Conservation (phyloP, 2,329 filamentous ascomycete genomes). For the Capronia epimyces region DNA sequence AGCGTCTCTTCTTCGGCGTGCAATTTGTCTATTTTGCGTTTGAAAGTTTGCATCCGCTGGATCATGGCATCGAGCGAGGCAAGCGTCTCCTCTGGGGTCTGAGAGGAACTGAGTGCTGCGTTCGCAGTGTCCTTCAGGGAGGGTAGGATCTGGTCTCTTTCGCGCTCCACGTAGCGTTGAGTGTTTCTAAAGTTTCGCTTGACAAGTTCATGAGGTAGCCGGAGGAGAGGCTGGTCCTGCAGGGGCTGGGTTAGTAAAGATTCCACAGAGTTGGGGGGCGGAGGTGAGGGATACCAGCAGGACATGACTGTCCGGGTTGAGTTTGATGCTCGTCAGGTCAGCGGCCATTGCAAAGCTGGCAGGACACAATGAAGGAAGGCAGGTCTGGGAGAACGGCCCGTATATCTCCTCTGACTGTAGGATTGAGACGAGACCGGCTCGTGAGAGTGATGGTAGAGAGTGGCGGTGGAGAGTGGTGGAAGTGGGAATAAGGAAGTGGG, state of each 20-base stretch:
- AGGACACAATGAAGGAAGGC: not conserved
- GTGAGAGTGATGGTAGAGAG: not conserved
- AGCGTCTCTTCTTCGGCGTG: slow-evolving; percentile 75
- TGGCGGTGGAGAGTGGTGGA: too few relatives aligned
- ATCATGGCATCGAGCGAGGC: slow-evolving; percentile 80
- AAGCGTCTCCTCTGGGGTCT: slow-evolving; percentile 65
- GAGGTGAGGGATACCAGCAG: slow-evolving; percentile 38
- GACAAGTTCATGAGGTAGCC: slow-evolving; percentile 85
- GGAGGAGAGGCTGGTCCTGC: slow-evolving; percentile 89
- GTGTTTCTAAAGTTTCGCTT: slow-evolving; percentile 88
- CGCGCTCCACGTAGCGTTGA: slow-evolving; percentile 44
- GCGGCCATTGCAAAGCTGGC: slow-evolving; percentile 13
- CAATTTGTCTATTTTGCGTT: slow-evolving; percentile 73
- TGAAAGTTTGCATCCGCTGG: slow-evolving; percentile 73
- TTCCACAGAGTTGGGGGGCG: not conserved
- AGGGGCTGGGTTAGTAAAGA: slow-evolving; percentile 13
- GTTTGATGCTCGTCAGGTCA: slow-evolving; percentile 38
- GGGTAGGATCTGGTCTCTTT: slow-evolving; percentile 44
- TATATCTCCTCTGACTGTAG: too few relatives aligned
- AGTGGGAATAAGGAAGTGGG: not conserved
- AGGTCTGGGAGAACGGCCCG: too few relatives aligned
- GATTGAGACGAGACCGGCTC: too few relatives aligned
- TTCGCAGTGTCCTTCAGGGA: slow-evolving; percentile 52
- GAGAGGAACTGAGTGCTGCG: slow-evolving; percentile 58
- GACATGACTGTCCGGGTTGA: slow-evolving; percentile 47